Percentiles rank a stretch among this genome's conserved stretches.
phyloP scores from a whole-genome alignment of 2,329 filamentous ascomycete species.

The Trichoderma atrobrunneum region DNA sequence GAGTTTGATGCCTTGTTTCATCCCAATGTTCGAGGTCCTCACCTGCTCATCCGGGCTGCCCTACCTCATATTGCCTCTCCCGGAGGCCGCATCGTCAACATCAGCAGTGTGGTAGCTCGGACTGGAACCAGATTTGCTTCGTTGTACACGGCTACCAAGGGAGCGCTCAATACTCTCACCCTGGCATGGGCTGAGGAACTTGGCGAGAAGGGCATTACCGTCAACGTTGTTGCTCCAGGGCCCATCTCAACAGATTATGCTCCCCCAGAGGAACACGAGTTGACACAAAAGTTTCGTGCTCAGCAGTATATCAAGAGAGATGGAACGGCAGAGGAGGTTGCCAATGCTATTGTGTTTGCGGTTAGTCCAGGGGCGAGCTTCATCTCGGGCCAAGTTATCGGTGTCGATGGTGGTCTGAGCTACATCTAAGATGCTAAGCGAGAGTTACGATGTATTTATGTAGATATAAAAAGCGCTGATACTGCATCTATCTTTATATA shows the following conservation, averaged over 20 bases:
- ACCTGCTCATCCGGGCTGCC: constrained; percentile 49
- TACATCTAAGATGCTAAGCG: background rate
- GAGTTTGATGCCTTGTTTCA: constrained; percentile 49
- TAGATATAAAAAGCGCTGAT: background rate
- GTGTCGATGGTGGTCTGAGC: constrained; percentile 23
- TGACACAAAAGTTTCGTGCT: constrained; percentile 40
- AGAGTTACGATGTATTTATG: rapidly evolving
- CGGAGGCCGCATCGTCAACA: constrained; percentile 49
- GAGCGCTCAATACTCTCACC: constrained; percentile 57
- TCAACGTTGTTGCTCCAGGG: constrained; percentile 40
- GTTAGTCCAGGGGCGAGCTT: constrained; percentile 23
- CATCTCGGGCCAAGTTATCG: constrained; percentile 23
- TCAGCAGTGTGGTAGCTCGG: constrained; percentile 44
- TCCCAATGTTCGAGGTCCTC: constrained; percentile 57
- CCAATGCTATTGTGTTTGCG: constrained; percentile 22
- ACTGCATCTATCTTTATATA: background rate
- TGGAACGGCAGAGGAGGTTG: constrained; percentile 23
- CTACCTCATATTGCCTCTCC: constrained; percentile 45
- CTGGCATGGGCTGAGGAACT: constrained; percentile 55
- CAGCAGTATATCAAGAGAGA: constrained; percentile 22
- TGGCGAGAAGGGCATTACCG: constrained; percentile 47
- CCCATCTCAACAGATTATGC: constrained; percentile 55
- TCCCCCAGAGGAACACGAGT: constrained; percentile 39
- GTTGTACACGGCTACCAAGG: constrained; percentile 55
- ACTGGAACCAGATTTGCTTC: constrained; percentile 42